Percentiles rank a stretch among this genome's conserved stretches.
These are phyloP conservation scores for Akanthomyces uredinophilus DNA, from an alignment of 2,329 filamentous ascomycete genomes.

Conservation along the genomic window DNA sequence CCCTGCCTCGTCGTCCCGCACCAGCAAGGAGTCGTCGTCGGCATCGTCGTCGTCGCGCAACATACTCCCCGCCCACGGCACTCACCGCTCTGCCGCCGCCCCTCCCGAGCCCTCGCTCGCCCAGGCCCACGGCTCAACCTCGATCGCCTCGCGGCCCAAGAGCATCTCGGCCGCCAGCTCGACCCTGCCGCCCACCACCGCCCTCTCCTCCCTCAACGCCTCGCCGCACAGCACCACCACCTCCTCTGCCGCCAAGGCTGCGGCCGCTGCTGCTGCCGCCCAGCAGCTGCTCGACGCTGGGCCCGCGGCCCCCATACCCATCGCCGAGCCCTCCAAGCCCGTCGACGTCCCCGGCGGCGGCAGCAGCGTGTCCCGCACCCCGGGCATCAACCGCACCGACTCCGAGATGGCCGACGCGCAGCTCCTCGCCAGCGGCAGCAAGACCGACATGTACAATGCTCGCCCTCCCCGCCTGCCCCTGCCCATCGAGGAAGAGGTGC, in stretches of 20 bases:
- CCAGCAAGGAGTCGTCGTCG: constrained; percentile 14
- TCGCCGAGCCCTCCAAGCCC: constrained; percentile 46
- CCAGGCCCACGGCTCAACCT: constrained; percentile 54
- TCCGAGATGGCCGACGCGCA: constrained; percentile 29
- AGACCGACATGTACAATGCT: constrained; percentile 59
- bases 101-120: constrained; percentile 59
- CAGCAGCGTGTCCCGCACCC: constrained; percentile 32
- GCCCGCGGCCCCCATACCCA: constrained; percentile 38
- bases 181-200: constrained; percentile 41
- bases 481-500: constrained; percentile 86
- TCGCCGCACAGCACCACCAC: constrained; percentile 38
- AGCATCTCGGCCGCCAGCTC: constrained; percentile 22
- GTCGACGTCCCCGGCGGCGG: constrained; percentile 48
- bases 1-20: constrained; percentile 7
- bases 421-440: constrained; percentile 49
- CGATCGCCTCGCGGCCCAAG: constrained; percentile 40
- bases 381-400: constrained; percentile 25
- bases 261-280: constrained; percentile 15
- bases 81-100: constrained; percentile 52
- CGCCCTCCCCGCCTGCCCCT: constrained; percentile 86
- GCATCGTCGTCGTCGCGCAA: constrained; percentile 38
- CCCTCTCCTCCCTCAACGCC: constrained; percentile 41
- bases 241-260: constrained; percentile 24
- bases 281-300: constrained; percentile 39
- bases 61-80: constrained; percentile 50